Base-by-base conservation (phyloP, 139 green algal genomes). In the Zygnema cylindricum region DNA sequence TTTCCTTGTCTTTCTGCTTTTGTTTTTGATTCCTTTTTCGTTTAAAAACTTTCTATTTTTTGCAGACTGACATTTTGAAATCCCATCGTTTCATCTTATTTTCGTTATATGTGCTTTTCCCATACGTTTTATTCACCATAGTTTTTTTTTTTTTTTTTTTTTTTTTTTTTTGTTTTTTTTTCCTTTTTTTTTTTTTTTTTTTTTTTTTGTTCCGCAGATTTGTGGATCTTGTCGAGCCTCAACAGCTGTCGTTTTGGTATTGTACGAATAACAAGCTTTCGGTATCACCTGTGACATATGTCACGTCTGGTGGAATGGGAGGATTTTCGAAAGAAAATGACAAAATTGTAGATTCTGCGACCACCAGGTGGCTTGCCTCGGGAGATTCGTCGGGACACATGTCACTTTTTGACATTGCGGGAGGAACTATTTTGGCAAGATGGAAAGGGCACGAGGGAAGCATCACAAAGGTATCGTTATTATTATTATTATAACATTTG, bases 391-490 rank as follows among this genome's bases (percentile, higher is more conserved):
- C 71, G 7, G 71, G 71, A 41, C 71, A 54, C 71, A 16, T 43
- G 36, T 79, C 71, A 41, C 36, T 79, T 11, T 43, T 79, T 3
- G 71, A 79, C 71, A 79, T 7, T 16, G 16, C 16, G 7, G 38
- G 11, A 16, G 71, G 71, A 7, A 43, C 7, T 11, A n/a, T 79
- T 11, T 40, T 79, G 7, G 71, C 71, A 41, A 3, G 36, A 16
- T 79, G 71, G 71, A 41, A 43, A 41, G 71, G 11, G 71, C 71
- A 79, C 71, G 38, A 41, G 36, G 38, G 38, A 3, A 43, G 36
- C 71, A 79, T 79, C 71, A 79, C 71, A 79, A 41, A 16, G 71
- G 71, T 79, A 79, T n/a, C n/a, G n/a, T n/a, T n/a, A n/a, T n/a
- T n/a, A n/a, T n/a, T n/a, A n/a, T n/a, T n/a, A n/a, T n/a, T n/a